phyloP scores from a whole-genome alignment of 179 eudicot genomes.

The Spinacia oleracea region DNA sequence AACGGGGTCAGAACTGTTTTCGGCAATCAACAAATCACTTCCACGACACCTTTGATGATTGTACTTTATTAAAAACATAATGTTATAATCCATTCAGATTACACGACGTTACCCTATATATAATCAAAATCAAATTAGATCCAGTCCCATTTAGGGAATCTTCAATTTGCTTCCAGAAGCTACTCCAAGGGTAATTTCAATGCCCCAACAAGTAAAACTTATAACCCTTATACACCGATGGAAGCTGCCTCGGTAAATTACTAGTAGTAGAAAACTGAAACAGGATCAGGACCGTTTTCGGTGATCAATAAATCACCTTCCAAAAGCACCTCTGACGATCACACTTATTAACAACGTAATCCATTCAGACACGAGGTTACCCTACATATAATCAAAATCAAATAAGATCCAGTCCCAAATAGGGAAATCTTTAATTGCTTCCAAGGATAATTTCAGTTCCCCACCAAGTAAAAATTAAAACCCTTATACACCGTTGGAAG shows the following conservation, averaged over 20 bases:
- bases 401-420: neutral
- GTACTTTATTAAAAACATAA: neutral
- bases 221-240: neutral
- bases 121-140: neutral
- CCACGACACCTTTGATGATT: neutral
- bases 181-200: neutral
- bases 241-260: neutral
- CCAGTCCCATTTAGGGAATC: neutral
- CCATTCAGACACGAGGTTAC: neutral
- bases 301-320: neutral
- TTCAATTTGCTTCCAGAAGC: no score
- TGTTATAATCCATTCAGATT: neutral
- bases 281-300: neutral
- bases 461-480: neutral
- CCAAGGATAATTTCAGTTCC: neutral
- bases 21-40: neutral
- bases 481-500: neutral
- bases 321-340: neutral
- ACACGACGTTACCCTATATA: neutral
- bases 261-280: no score
- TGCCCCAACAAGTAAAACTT: neutral
- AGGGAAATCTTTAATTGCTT: neutral
- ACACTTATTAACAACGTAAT: neutral
- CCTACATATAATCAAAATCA: neutral
- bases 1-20: neutral